phyloP scores from a whole-genome alignment of 164 flowering plant species.

The Macadamia tetraphylla region DNA sequence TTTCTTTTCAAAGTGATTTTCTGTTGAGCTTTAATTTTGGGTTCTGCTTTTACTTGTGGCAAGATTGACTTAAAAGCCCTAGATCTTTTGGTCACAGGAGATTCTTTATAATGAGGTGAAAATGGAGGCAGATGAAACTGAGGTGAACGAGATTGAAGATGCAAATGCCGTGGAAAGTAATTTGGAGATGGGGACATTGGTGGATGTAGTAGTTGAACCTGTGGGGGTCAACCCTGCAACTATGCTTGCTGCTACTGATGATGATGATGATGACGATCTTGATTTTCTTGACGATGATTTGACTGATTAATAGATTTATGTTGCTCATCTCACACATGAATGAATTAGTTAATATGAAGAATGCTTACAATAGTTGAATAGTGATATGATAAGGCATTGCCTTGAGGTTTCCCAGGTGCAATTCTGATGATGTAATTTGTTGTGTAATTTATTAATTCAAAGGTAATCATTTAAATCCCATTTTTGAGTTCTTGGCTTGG shows the following conservation, averaged over 20 bases:
- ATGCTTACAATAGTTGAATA: not conserved
- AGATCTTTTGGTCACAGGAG: conserved; percentile 27
- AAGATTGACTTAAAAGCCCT: not conserved
- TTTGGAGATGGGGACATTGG: conserved; percentile 17
- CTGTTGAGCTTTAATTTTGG: not conserved
- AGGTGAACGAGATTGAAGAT: conserved; percentile 25
- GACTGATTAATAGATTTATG: conserved; percentile 30
- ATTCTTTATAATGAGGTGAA: conserved; percentile 42
- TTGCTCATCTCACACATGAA: conserved; percentile 1
- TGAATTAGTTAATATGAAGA: not conserved
- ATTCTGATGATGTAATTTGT: conserved; percentile 9
- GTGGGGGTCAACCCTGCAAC: conserved; percentile 29
- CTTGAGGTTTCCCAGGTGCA: not conserved
- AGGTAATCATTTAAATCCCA: not conserved
- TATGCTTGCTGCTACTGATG: conserved; percentile 19
- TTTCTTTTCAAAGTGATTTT: not conserved
- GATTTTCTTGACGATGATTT: conserved; percentile 58
- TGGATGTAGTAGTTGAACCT: conserved; percentile 28
- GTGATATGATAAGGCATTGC: conserved; percentile 1
- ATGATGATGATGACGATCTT: conserved; percentile 39
- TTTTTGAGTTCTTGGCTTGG: not conserved
- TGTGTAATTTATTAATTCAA: not conserved
- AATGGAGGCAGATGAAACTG: conserved; percentile 32
- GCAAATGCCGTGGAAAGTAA: conserved; percentile 22
- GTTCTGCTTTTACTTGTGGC: not conserved